A percentile compares a stretch with the other conserved stretches of the same genome.
These are phyloP conservation scores for Closterium sp. DNA, from an alignment of 139 green algal genomes.

Conservation along the genomic window DNA sequence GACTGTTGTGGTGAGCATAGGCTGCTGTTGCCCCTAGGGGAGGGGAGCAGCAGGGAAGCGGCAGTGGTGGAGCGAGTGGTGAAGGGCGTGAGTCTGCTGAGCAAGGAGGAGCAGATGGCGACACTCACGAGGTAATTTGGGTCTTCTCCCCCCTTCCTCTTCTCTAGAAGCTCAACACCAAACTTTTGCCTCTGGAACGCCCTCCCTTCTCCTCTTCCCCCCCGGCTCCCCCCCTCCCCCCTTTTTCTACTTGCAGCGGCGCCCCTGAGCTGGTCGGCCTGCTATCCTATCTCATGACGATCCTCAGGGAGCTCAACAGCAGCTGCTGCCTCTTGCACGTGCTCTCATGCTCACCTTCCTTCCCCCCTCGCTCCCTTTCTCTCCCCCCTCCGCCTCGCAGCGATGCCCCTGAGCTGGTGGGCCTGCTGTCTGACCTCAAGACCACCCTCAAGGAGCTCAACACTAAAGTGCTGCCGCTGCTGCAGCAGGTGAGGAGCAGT, in stretches of 20 bases:
- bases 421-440: too few relatives aligned
- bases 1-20: too few relatives aligned
- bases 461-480: too few relatives aligned
- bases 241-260: conserved; percentile 45
- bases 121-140: conserved; percentile 47
- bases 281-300: conserved; percentile 56
- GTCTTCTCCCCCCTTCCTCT: too few relatives aligned
- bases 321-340: not conserved
- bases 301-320: conserved; percentile 33
- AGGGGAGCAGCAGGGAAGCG: not conserved
- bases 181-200: not conserved
- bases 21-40: not conserved
- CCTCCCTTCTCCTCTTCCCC: not conserved
- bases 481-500: too few relatives aligned
- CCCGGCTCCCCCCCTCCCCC: too few relatives aligned
- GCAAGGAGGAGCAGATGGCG: conserved; percentile 48
- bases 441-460: too few relatives aligned
- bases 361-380: too few relatives aligned
- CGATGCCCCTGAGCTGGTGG: too few relatives aligned
- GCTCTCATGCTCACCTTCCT: too few relatives aligned
- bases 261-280: conserved; percentile 80
- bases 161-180: too few relatives aligned
- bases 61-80: not conserved
- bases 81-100: conserved; percentile 25
- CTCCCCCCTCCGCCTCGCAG: too few relatives aligned